phyloP scores from a whole-genome alignment of 73 alveolate genomes.

The Uronychia setigera region DNA sequence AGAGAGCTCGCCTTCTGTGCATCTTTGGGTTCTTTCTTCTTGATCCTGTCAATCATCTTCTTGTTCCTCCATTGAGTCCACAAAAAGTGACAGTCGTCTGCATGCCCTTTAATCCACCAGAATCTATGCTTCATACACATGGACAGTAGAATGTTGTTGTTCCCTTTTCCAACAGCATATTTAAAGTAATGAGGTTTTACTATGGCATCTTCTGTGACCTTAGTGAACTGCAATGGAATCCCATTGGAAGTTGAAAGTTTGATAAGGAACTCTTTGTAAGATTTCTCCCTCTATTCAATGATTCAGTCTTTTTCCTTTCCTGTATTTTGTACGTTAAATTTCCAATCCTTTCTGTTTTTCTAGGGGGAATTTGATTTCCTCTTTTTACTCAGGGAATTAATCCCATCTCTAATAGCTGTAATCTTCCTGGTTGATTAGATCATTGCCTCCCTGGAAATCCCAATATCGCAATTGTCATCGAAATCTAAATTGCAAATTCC shows the following conservation, averaged over 20 bases:
- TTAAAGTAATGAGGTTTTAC: conserved; percentile 37
- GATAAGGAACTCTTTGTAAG: conserved; percentile 35
- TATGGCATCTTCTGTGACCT: conserved; percentile 7
- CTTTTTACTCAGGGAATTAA: neutral
- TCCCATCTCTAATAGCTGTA: no score
- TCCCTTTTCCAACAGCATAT: conserved; percentile 81
- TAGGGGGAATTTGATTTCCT: neutral
- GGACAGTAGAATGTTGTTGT: conserved; percentile 63
- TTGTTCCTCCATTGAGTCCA: conserved; percentile 66
- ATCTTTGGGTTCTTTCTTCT: neutral
- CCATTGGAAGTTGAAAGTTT: conserved; percentile 4
- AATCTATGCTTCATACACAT: conserved; percentile 62
- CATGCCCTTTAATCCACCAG: conserved; percentile 80
- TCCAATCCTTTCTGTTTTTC: conserved; percentile 7
- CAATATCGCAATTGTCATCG: neutral
- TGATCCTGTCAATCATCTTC: conserved; percentile 28
- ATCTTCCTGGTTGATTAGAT: no score
- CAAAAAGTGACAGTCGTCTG: conserved; percentile 49
- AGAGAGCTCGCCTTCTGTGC: no score
- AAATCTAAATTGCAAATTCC: neutral
- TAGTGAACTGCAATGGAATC: conserved; percentile 8
- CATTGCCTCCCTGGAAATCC: no score
- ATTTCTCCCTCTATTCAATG: conserved; percentile 32
- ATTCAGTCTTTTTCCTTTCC: conserved; percentile 39
- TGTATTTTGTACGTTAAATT: no score